Base-by-base conservation (phyloP, 2,329 filamentous ascomycete genomes). In the Colletotrichum tabaci region DNA sequence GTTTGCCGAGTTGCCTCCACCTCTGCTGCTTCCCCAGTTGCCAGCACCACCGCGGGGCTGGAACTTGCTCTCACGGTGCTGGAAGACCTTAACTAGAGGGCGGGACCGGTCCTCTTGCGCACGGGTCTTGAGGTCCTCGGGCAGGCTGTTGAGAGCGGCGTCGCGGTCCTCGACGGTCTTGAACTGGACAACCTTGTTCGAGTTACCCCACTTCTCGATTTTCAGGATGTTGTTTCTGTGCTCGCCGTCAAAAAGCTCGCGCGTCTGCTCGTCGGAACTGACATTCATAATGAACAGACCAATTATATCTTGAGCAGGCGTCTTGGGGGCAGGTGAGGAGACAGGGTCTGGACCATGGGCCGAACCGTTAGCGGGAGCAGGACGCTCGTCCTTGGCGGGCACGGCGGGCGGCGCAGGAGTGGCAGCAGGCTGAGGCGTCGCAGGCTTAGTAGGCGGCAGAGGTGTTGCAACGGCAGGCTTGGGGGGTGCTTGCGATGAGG, bases 211-310 rank as follows among this genome's bases (percentile, higher is more conserved):
- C 83, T 94, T 95, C 78, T 94, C 92, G 61, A 96, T 87, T 82
- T 91, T 92, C 66, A 90, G 82, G 74, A 98, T 94, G 84, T 97
- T 98, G 42, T 89, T 80, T 79, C 90, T 92, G 79, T 98, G 94
- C 77, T 97, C 94, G 15, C 96, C 91, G 1, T 90, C 87, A 79
- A 99, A 96, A 30, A 98, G 87, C 44, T 94, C 91, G 67, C 92
- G 92, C 47, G 94, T 92, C 72, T 95, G 93, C 42, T 98, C 94
- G 75, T 96, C 94, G 65, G 89, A 93, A 77, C 91, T 93, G 26
- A 95, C 91, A 77, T 95, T 95, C 84, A 93, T 94, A 72, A 99
- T 91, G 82, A 98, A 99, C 23, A 99, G 89, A 60, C 94, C 96
- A 77, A 94, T 92, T 76, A 92, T 94, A 75, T 89, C 90, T 77